Conservation (phyloP, 768 basidiomycete species). For the Lepiota subincarnata region DNA sequence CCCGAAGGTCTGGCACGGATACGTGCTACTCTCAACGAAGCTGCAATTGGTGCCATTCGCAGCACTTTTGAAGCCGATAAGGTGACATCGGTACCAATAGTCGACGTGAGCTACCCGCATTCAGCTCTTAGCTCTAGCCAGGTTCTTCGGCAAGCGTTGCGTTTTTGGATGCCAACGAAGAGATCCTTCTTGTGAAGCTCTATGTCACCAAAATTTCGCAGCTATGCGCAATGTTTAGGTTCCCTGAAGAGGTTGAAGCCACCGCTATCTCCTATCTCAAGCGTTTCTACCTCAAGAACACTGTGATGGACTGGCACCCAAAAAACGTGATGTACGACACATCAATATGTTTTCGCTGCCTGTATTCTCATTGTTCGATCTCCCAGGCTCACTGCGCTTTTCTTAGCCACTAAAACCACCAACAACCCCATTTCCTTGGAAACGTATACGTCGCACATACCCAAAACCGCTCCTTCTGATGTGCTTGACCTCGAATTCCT, state of each 20-base stretch:
- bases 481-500: constrained; percentile 95
- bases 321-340: constrained; percentile 89
- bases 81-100: constrained; percentile 38
- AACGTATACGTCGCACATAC: constrained; percentile 77
- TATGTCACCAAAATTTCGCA: constrained; percentile 86
- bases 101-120: constrained; percentile 7
- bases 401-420: constrained; percentile 96
- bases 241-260: constrained; percentile 90
- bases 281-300: constrained; percentile 95
- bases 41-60: constrained; percentile 73
- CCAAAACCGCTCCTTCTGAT: constrained; percentile 74
- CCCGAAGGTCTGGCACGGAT: constrained; percentile 54
- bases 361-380: constrained; percentile 4
- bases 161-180: constrained; percentile 80
- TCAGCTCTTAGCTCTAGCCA: constrained; percentile 39
- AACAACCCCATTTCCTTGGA: constrained; percentile 90
- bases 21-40: constrained; percentile 65
- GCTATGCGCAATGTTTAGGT: constrained; percentile 79
- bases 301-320: constrained; percentile 99
- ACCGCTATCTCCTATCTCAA: constrained; percentile 92
- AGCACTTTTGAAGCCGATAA: constrained; percentile 74
- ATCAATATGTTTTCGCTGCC: background rate
- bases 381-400: constrained; percentile 87
- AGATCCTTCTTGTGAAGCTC: constrained; percentile 81
- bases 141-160: constrained; percentile 69